phyloP scores from a whole-genome alignment of 1,284 basidiomycete species.

The Rhizoctonia solani region DNA sequence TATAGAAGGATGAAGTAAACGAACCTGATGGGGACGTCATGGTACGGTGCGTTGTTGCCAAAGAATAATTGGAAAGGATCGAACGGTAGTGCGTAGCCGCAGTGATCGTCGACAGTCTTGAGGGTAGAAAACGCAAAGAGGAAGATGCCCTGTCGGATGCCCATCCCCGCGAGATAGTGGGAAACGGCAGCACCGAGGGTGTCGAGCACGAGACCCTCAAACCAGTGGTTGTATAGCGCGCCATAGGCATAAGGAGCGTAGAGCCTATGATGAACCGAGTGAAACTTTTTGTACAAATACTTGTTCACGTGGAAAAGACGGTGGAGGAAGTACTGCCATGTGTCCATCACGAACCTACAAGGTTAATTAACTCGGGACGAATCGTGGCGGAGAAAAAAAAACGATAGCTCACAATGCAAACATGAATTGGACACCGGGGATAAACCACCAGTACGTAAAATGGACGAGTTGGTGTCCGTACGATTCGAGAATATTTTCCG shows the following conservation, averaged over 20 bases:
- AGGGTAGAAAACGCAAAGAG: conserved; percentile 84
- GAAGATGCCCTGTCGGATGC: conserved; percentile 81
- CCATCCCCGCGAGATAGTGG: conserved; percentile 71
- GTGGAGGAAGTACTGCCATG: conserved; percentile 98
- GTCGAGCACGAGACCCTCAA: conserved; percentile 94
- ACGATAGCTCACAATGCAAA: conserved; percentile 75
- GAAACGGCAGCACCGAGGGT: conserved; percentile 81
- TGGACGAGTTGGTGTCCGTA: conserved; percentile 63
- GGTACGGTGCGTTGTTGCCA: conserved; percentile 95
- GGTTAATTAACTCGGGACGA: conserved; percentile 15
- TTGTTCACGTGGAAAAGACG: conserved; percentile 90
- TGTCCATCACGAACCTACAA: conserved; percentile 96
- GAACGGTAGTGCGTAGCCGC: conserved; percentile 87
- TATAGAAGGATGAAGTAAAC: conserved; percentile 18
- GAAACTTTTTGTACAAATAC: conserved; percentile 89
- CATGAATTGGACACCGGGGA: conserved; percentile 77
- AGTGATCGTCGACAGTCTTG: conserved; percentile 99
- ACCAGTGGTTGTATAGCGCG: conserved; percentile 95
- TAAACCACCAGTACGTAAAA: conserved; percentile 92
- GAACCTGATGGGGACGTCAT: conserved; percentile 94
- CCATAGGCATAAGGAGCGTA: conserved; percentile 98
- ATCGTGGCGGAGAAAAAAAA: conserved; percentile 29
- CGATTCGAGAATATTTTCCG: conserved; percentile 47
- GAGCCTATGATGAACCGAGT: conserved; percentile 94
- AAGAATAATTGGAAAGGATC: conserved; percentile 88